Conservation (phyloP, 192 early-diverging fungal species). For the Coemansia sp. region DNA sequence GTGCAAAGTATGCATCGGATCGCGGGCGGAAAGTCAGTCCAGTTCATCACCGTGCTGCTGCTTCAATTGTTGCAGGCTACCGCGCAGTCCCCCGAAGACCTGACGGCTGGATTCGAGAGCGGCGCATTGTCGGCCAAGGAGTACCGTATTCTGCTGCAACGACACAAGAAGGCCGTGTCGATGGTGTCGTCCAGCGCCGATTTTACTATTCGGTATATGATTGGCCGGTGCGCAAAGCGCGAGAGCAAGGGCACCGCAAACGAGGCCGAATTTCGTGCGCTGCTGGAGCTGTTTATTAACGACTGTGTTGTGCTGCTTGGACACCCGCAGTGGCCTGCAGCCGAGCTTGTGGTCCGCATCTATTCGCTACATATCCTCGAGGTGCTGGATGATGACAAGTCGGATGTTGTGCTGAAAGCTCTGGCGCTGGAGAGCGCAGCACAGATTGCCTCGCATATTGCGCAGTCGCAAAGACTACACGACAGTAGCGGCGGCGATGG, state of each 20-base stretch:
- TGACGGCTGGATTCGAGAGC: conserved; percentile 35
- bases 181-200: conserved; percentile 54
- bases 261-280: conserved; percentile 67
- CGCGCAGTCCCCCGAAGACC: conserved; percentile 29
- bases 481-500: neutral
- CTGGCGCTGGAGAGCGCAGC: conserved; percentile 66
- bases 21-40: conserved; percentile 61
- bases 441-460: conserved; percentile 58
- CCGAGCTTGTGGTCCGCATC: conserved; percentile 65
- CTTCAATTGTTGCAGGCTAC: conserved; percentile 63
- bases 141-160: conserved; percentile 25
- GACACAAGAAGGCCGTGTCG: conserved; percentile 50
- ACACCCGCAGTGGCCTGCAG: conserved; percentile 88
- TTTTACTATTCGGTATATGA: conserved; percentile 60
- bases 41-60: conserved; percentile 67
- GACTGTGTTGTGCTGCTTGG: conserved; percentile 69
- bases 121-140: conserved; percentile 29
- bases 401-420: conserved; percentile 53
- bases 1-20: conserved; percentile 55
- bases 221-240: conserved; percentile 52
- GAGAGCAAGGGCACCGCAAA: conserved; percentile 45
- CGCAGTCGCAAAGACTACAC: neutral
- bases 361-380: conserved; percentile 69
- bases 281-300: conserved; percentile 68
- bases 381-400: conserved; percentile 58